Evolutionary conservation across 306 rosid genomes (phyloP).

Genomic region (Trifolium pratense): DNA sequence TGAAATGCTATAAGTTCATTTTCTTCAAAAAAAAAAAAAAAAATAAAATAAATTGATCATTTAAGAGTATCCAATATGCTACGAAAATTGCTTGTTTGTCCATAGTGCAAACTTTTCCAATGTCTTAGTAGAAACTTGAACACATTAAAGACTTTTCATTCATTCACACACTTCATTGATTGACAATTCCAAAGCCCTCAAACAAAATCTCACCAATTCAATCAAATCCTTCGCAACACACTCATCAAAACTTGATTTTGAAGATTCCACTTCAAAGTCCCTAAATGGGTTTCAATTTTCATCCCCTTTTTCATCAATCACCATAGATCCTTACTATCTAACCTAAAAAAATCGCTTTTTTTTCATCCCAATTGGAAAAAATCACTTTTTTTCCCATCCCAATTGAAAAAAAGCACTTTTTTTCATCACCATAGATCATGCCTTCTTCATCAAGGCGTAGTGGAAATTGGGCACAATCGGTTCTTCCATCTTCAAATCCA

Average conservation of each 20-base stretch:
- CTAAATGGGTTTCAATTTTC: constrained; percentile 14
- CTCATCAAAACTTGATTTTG: constrained; percentile 26
- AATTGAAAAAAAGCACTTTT: not conserved
- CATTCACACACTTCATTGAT: not conserved
- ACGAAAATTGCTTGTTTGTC: not conserved
- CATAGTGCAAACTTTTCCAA: constrained; percentile 1
- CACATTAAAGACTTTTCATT: not conserved
- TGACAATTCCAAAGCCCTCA: constrained; percentile 26
- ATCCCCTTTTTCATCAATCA: constrained; percentile 15
- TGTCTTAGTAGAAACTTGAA: constrained; percentile 1
- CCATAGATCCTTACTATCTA: constrained; percentile 9
- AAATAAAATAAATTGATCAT: too few species aligned
- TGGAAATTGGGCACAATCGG: constrained; percentile 67
- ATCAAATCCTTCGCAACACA: not conserved
- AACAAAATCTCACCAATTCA: not conserved
- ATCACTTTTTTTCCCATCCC: not conserved
- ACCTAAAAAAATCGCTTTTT: not conserved
- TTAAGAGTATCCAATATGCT: too few species aligned
- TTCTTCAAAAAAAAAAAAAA: too few species aligned
- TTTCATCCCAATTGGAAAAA: not conserved
- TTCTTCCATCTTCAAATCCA: constrained; percentile 71
- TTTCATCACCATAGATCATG: constrained; percentile 46
- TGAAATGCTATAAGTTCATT: too few species aligned
- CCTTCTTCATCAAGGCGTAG: constrained; percentile 78
- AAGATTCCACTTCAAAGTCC: not conserved